A percentile compares a stretch with the other conserved stretches of the same genome.
phyloP scores from a whole-genome alignment of 257 asterid genomes.

The Ilex aquifolium region DNA sequence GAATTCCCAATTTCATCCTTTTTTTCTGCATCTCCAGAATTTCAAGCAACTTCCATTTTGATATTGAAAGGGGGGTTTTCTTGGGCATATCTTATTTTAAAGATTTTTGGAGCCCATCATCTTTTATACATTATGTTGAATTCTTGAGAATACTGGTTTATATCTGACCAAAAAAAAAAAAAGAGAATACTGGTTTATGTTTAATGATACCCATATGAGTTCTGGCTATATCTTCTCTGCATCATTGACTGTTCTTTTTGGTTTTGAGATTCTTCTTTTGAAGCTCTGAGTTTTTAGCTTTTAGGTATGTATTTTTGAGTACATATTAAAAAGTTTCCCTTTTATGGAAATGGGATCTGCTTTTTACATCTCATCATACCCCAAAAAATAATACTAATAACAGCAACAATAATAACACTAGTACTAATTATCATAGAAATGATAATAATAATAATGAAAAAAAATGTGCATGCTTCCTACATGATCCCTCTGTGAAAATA shows the following conservation, averaged over 20 bases:
- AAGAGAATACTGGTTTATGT: too few species aligned
- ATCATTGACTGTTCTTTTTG: background rate
- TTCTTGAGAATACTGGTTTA: too few species aligned
- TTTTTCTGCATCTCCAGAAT: conserved; percentile 10
- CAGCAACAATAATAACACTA: background rate
- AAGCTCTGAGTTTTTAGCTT: conserved; percentile 9
- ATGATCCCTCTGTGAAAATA: background rate
- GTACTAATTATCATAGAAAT: too few species aligned
- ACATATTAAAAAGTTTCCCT: conserved; percentile 41
- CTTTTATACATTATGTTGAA: too few species aligned
- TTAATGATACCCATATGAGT: too few species aligned
- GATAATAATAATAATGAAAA: too few species aligned
- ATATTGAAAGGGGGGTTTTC: conserved; percentile 1
- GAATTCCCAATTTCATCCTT: conserved; percentile 49
- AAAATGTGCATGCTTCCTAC: background rate
- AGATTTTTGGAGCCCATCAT: too few species aligned
- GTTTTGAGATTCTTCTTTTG: conserved; percentile 23
- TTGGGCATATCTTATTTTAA: too few species aligned
- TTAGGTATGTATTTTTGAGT: conserved; percentile 19
- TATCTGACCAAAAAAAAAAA: too few species aligned
- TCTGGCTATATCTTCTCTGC: too few species aligned
- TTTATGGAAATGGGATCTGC: conserved; percentile 49
- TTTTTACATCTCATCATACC: conserved; percentile 28
- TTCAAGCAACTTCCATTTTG: conserved; percentile 3
- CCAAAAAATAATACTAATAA: conserved; percentile 7